Evolutionary conservation across 2,329 filamentous ascomycete genomes (phyloP), one percentile per base, ranked within the genome.

Genomic region (Colletotrichum gloeosporioides): DNA sequence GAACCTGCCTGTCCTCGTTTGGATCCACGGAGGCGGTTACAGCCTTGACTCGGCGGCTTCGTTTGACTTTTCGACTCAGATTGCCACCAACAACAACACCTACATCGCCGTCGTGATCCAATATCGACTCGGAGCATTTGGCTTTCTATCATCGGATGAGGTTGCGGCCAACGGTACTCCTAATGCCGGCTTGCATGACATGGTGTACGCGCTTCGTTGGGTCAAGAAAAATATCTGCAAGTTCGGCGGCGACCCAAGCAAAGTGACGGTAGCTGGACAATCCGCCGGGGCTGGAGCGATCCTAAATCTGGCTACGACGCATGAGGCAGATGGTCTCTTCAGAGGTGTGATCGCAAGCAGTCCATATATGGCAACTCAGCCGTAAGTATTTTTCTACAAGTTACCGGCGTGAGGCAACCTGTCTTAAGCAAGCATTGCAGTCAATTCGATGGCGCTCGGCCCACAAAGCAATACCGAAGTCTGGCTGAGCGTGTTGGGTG

Each of bases 1-100:
- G 4, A 13, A 67, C 7, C 77, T 78, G 0, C 70, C 73, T n/a
- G 69, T 78, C 2, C 44, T 75, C 8, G 77, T 78, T 6, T 76
- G 77, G 73, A 78, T 78, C 53, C 77, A 78, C 39, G 77, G 77
- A 6, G 77, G 77, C 27, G 77, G 77, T 9, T 78, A 77, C 55
- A 55, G 59, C n/a, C 69, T 76, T 16, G 62, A 74, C 55, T 18
- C n/a, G 7, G 73, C 73, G 4, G 53, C 49, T 22, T 16, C 44
- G 1, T 72, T 63, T 39, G 64, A 73, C 32, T 67, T 61, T 34
- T 62, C 31, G 27, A 68, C 62, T 66, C 68, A 75, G 32, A 53
- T 74, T 27, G 67, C 36, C 29, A 62, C 69, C 10, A 76, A 73
- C 8, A 53, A 74, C 8, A 69, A 77, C 25, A 66, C 27, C 6